Evolutionary conservation across 352 stramenopile genomes (phyloP), one percentile per base, ranked within the genome.

Genomic region (Globisporangium takayamanum): DNA sequence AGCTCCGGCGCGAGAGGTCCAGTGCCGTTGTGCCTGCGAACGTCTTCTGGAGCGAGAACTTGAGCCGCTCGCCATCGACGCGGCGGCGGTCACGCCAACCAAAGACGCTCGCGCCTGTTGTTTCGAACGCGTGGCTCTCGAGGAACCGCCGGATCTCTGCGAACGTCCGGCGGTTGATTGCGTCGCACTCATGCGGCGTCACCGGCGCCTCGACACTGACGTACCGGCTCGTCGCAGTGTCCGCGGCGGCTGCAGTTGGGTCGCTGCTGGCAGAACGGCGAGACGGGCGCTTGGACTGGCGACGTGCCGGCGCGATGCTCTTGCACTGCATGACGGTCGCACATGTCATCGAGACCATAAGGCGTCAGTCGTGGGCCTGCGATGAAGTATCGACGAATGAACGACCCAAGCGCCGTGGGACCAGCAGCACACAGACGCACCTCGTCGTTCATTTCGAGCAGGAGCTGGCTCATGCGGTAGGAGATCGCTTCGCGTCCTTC

Each of bases 131-230:
- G 12, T 80, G 66, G 57, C 68, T 76, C 47, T 76, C 44, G 44
- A 77, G 55, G 57, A 86, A 86, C 25, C 55, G 30, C 6, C 68
- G 60, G 41, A 80, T 70, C 22, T 84, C 69, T 55, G 70, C 48
- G 56, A 75, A 84, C 16, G 74, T 59, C 26, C 53, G 48, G 39
- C 59, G 60, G 1, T 59, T 58, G 48, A 87, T 68, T 51, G 66
- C 48, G 26, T 75, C 63, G 50, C 79, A 89, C 50, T 86, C 69
- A 0, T 53, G n/a, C 5, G 65, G 22, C 6, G 72, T 77, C 57
- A 86, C 57, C 2, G 57, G 57, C 15, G 68, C 5, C 2, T 36
- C 30, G 30, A 36, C 30, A 8, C 30, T 36, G 2, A 36, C 30
- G 30, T 4, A 36, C 30, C 30, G 30, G 8, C 30, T 36, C 30